Base-by-base conservation (phyloP, 2,329 filamentous ascomycete genomes). In the Cordyceps tenuipes region DNA sequence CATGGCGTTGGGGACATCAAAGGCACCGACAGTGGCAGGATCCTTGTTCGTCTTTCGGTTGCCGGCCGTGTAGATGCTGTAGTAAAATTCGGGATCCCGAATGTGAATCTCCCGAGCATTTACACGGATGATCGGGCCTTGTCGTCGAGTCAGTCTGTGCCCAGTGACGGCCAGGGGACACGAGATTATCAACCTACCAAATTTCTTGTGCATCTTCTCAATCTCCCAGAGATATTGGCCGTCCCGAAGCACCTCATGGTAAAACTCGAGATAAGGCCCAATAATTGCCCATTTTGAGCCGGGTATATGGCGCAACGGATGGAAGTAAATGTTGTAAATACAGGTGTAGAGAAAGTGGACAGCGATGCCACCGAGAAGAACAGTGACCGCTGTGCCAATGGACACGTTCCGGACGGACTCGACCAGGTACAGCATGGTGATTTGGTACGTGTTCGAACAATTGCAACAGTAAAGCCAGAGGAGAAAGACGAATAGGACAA, bases 111-210 rank as follows among this genome's bases (percentile, higher is more conserved):
- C 67, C 7, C 64, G 60, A 3, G 68, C 68, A 55, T 64, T 70
- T 43, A 70, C 68, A 15, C 68, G 63, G 48, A 70, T 61, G 51
- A 70, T 66, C 2, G 68, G 67, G 26, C 68, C 68, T 23, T 69
- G 23, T 3, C 3, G 13, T 43, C 10, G 10, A 43, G 39, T 43
- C 10, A 43, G 39, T 43, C 15, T 43, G 2, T 9, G 23, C 23
- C 4, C 23, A 23, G 23, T 23, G 23, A 23, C 3, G 23, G 23
- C 23, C 23, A 23, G 23, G 23, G 23, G 4, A 23, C 23, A 23
- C 23, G 23, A 23, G 23, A 4, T 23, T 23, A 4, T 23, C 23
- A 23, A 4, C 23, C 23, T 34, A 50, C 48, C 48, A 5, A 50
- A 50, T 23, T 62, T 39, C 3, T 60, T 36, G 17, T 64, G 62